Evolutionary conservation across 345 rosid species (phyloP).

Genomic region (Heritiera littoralis): DNA sequence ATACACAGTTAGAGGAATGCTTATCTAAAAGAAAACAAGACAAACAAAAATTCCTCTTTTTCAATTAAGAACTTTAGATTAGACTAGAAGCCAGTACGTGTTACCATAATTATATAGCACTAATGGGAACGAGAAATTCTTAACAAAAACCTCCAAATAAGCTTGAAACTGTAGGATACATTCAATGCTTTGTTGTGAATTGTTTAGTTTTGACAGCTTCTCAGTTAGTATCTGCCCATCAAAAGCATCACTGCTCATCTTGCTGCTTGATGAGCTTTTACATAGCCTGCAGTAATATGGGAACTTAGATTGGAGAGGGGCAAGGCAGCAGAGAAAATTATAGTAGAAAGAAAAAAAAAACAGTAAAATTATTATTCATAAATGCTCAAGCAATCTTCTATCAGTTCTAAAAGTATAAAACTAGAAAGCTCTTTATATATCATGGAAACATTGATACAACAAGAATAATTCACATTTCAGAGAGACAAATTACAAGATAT

Average conservation of each 20-base stretch:
- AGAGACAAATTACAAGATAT: neutral
- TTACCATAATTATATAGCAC: neutral
- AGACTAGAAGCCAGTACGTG: neutral
- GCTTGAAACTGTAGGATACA: slow-evolving; percentile 47
- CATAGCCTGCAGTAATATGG: slow-evolving; percentile 35
- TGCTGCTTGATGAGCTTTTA: slow-evolving; percentile 32
- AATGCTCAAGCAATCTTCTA: neutral
- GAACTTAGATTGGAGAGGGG: neutral
- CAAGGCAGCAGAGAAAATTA: neutral
- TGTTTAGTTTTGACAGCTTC: slow-evolving; percentile 70
- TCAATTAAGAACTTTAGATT: slow-evolving; percentile 1
- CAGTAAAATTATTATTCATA: neutral
- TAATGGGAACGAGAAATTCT: slow-evolving; percentile 1
- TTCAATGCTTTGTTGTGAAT: slow-evolving; percentile 74
- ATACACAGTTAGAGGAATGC: neutral
- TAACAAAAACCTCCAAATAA: neutral
- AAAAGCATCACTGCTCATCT: slow-evolving; percentile 64
- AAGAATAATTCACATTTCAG: neutral
- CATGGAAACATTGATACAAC: neutral
- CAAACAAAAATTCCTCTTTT: neutral
- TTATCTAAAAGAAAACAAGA: slow-evolving; percentile 11
- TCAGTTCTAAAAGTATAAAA: neutral
- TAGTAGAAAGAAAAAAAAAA: neutral
- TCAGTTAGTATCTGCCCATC: slow-evolving; percentile 55
- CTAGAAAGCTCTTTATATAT: neutral